phyloP scores from a whole-genome alignment of 306 rosid species.

The Cucurbita ficifolia region DNA sequence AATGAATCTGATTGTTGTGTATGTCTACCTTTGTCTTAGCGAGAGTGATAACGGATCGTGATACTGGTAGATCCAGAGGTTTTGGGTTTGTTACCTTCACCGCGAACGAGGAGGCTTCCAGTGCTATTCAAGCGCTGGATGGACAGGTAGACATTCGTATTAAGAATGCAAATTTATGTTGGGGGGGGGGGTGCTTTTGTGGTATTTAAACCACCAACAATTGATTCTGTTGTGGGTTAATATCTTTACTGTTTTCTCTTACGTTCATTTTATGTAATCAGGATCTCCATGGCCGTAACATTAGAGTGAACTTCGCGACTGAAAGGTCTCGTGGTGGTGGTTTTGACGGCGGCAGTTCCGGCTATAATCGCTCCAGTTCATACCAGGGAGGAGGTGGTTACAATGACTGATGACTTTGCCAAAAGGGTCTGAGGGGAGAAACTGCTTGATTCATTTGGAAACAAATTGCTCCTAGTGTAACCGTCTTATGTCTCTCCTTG shows the following conservation, averaged over 20 bases:
- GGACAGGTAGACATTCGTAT: conserved; percentile 42
- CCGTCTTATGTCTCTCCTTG: not conserved
- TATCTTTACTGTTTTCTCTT: not conserved
- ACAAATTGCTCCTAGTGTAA: not conserved
- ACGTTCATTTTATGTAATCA: conserved; percentile 1
- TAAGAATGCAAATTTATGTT: too few relatives aligned
- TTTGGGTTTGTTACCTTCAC: conserved; percentile 65
- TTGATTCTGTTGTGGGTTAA: not conserved
- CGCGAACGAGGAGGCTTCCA: conserved; percentile 65
- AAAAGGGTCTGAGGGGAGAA: conserved; percentile 33
- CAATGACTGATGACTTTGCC: conserved; percentile 25
- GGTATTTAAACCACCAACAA: not conserved
- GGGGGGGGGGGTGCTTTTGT: too few relatives aligned
- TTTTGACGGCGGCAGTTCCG: conserved; percentile 9
- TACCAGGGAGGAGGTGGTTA: conserved; percentile 17
- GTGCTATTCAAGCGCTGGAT: conserved; percentile 78
- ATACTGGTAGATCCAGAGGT: conserved; percentile 75
- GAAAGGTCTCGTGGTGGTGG: conserved; percentile 37
- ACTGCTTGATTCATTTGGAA: not conserved
- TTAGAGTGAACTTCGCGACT: conserved; percentile 63
- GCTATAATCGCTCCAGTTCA: not conserved
- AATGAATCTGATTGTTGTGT: not conserved
- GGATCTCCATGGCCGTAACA: conserved; percentile 78
- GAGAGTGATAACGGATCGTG: conserved; percentile 63
- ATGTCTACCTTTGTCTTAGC: conserved; percentile 27